Base-by-base conservation (phyloP, 306 rosid species). In the Begonia loranthoides region DNA sequence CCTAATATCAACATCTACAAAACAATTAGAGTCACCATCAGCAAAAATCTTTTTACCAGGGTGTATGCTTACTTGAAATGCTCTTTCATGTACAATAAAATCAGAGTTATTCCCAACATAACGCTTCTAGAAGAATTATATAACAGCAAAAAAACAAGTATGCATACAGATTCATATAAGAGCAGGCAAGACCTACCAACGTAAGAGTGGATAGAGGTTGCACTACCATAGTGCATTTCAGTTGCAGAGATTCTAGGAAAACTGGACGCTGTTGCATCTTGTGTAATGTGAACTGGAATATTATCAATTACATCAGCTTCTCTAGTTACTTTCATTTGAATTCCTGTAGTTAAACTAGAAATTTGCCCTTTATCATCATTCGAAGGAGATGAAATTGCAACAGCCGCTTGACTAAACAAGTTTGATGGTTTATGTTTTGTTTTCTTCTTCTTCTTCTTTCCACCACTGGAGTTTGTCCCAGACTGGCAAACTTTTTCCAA, bases 331-430 rank as follows among this genome's bases (percentile, higher is more conserved):
- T 4, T 28, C 5, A 3, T 28, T 28, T 4, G 34, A 28, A 28
- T 45, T 41, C 44, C 49, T 13, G 64, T 46, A 17, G 33, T 34
- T 39, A 14, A 56, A 44, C 54, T 17, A 51, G 66, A 56, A 48
- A 9, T 50, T 70, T 64, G 62, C 59, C 61, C 64, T 59, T 54
- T 58, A 57, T 53, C 57, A 69, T 55, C 76, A 17, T 61, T 74
- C 60, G 56, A 47, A 9, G 72, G 62, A 58, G 69, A 59, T 65
- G 77, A 66, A 64, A 53, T 65, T 15, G 56, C 66, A 63, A 21
- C 17, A 55, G 40, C 50, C 38, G 5, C 72, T 49, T 63, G 47
- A 49, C 56, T 59, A 36, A 51, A 65, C 49, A 21, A 41, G 57
- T 41, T 66, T 41, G 68, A 69, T 55, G 59, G 59, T 38, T 64